Percentiles rank a stretch among this genome's conserved stretches.
Evolutionary conservation across 2,329 filamentous ascomycete genomes (phyloP).

Genomic region (Huntiella bhutanensis): DNA sequence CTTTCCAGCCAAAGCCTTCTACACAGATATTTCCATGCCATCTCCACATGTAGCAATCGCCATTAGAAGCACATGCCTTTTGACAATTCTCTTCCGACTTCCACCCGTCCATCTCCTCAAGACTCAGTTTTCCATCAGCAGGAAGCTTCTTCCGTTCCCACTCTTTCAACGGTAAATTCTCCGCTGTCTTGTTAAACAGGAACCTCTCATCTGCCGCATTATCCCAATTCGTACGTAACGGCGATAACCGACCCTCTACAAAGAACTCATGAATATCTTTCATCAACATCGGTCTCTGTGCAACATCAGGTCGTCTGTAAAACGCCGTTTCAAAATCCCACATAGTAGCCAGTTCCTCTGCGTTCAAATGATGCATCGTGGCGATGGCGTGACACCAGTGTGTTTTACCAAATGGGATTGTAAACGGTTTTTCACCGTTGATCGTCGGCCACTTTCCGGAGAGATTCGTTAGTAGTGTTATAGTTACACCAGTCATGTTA

Average conservation of each 20-base stretch:
- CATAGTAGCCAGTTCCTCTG: constrained; percentile 30
- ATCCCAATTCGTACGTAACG: constrained; percentile 30
- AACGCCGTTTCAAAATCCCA: constrained; percentile 31
- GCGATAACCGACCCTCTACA: constrained; percentile 22
- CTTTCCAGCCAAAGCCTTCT: constrained; percentile 19
- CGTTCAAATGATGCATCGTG: constrained; percentile 36
- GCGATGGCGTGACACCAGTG: constrained; percentile 37
- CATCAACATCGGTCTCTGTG: constrained; percentile 21
- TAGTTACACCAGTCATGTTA: not conserved
- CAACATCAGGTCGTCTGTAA: constrained; percentile 14
- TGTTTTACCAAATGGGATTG: constrained; percentile 25
- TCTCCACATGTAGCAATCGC: constrained; percentile 24
- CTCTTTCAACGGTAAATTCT: constrained; percentile 18
- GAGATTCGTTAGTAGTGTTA: not conserved
- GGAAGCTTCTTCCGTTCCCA: constrained; percentile 14
- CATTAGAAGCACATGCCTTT: constrained; percentile 23
- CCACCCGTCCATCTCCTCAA: constrained; percentile 24
- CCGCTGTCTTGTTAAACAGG: constrained; percentile 21
- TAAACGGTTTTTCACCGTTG: constrained; percentile 35
- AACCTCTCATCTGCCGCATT: constrained; percentile 28
- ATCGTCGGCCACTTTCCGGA: constrained; percentile 28
- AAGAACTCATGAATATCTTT: constrained; percentile 30
- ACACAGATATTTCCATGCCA: constrained; percentile 23
- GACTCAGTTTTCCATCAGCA: constrained; percentile 18
- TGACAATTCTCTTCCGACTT: constrained; percentile 24